Evolutionary conservation across 106 monocot species (phyloP).

Genomic region (Narthecium ossifragum): DNA sequence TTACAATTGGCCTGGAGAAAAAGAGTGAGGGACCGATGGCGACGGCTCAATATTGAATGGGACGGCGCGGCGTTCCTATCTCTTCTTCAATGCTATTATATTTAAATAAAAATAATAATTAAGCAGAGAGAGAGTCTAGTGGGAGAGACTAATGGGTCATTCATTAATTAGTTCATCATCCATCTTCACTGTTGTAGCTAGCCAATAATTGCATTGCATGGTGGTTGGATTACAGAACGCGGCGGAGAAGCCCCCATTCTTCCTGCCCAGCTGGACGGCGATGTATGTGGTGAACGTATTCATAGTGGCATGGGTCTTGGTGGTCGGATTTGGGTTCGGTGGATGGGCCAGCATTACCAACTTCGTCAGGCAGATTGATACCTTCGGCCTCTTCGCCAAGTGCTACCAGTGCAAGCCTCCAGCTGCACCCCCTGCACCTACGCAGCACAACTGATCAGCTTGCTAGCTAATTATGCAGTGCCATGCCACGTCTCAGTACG

Average conservation of each 20-base stretch:
- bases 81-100: too few species aligned
- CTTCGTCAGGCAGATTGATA: slow-evolving; percentile 55
- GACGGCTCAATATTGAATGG: too few species aligned
- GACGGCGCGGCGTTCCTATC: too few species aligned
- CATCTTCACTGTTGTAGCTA: not conserved
- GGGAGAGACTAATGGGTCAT: too few species aligned
- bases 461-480: too few species aligned
- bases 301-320: slow-evolving; percentile 72
- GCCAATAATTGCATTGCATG: not conserved
- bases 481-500: too few species aligned
- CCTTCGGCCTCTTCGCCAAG: slow-evolving; percentile 64
- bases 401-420: slow-evolving; percentile 58
- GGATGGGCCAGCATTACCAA: slow-evolving; percentile 74
- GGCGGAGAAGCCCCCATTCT: slow-evolving; percentile 78
- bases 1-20: too few species aligned
- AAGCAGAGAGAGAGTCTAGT: too few species aligned
- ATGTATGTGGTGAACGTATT: slow-evolving; percentile 69
- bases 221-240: slow-evolving; percentile 50
- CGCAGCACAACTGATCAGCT: not conserved
- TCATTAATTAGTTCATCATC: too few species aligned
- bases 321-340: slow-evolving; percentile 79
- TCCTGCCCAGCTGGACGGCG: slow-evolving; percentile 71
- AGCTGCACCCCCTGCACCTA: slow-evolving; percentile 5
- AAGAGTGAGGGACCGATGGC: too few species aligned
- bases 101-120: too few species aligned